Percentiles rank a stretch among this genome's conserved stretches.
These are phyloP conservation scores for Myxozyma kluyveri DNA, from an alignment of 805 yeast genomes.

Conservation along the genomic window DNA sequence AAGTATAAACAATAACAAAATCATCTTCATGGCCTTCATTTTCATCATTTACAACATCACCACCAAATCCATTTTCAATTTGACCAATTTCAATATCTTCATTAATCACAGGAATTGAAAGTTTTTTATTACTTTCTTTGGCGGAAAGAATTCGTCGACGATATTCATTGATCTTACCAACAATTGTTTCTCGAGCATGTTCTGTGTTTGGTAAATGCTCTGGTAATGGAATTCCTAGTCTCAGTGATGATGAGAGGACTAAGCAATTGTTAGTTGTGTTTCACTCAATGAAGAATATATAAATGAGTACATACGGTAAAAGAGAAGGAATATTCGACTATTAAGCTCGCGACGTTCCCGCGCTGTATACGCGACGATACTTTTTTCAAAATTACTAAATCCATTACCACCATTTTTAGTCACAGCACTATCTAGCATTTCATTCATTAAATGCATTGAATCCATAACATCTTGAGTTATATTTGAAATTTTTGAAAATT, in stretches of 20 bases:
- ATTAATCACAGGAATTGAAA: not conserved
- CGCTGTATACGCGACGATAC: constrained; percentile 53
- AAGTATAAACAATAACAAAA: not conserved
- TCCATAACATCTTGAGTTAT: constrained; percentile 67
- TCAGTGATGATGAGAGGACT: constrained; percentile 71
- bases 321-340: constrained; percentile 67
- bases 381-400: constrained; percentile 47
- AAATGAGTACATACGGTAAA: constrained; percentile 47
- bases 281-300: not conserved
- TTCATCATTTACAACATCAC: not conserved
- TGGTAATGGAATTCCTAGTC: constrained; percentile 74
- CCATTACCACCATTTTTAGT: no score
- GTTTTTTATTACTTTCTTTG: not conserved
- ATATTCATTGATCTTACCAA: constrained; percentile 61
- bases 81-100: not conserved
- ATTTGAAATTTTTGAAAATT: constrained; percentile 51
- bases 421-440: constrained; percentile 31
- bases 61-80: no score
- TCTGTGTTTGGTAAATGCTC: constrained; percentile 73
- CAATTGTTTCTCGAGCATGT: constrained; percentile 67
- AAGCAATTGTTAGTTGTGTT: not conserved
- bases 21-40: not conserved
- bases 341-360: constrained; percentile 54
- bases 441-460: constrained; percentile 69
- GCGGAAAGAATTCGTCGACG: constrained; percentile 41